These are phyloP conservation scores for Fusarium nygamai DNA, from an alignment of 2,329 filamentous ascomycete species.

Conservation along the genomic window DNA sequence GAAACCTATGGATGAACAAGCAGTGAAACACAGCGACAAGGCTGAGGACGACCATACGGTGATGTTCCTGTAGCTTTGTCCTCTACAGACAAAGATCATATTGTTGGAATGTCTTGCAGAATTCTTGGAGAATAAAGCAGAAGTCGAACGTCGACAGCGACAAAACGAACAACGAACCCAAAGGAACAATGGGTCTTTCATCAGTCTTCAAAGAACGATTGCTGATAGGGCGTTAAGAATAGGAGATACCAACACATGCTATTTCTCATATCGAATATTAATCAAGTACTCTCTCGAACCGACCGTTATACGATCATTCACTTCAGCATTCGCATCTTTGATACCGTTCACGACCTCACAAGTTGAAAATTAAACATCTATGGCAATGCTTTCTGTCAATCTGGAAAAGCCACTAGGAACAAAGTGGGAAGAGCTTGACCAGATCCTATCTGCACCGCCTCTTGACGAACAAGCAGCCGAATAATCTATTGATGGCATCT, in stretches of 20 bases:
- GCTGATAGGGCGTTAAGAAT: background rate
- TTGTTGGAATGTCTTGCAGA: background rate
- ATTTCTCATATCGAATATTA: background rate
- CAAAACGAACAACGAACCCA: background rate
- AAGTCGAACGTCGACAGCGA: background rate
- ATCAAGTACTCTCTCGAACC: background rate
- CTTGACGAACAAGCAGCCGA: background rate
- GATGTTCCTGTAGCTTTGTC: background rate
- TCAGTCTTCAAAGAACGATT: background rate
- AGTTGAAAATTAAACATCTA: background rate
- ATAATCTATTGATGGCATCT: background rate
- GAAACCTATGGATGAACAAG: background rate
- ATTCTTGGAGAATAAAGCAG: background rate
- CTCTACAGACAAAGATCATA: slow-evolving; percentile 2
- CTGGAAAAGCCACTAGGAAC: background rate
- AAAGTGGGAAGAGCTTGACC: background rate
- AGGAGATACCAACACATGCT: background rate
- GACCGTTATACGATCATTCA: background rate
- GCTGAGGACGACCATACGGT: background rate
- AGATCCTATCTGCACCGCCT: background rate
- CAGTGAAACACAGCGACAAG: background rate
- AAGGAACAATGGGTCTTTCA: slow-evolving; percentile 8
- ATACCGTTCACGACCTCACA: background rate
- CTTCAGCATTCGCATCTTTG: background rate
- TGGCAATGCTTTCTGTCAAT: background rate